These are phyloP conservation scores for Daldinia loculata DNA, from an alignment of 495 filamentous ascomycete species.

Conservation along the genomic window DNA sequence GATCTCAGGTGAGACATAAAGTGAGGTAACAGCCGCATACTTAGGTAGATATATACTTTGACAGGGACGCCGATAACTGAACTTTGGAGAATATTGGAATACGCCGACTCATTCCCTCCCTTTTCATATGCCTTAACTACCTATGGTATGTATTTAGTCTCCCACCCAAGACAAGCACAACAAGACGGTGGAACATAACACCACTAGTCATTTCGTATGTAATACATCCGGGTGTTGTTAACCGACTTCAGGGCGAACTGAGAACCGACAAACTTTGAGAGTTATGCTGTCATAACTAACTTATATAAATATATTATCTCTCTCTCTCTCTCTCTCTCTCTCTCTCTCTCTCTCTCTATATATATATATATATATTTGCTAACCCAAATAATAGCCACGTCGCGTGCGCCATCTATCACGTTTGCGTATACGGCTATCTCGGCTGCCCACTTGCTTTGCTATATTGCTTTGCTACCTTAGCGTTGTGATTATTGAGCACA, in stretches of 20 bases:
- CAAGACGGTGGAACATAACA: slow-evolving; percentile 25
- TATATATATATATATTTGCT: no score
- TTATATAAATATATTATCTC: neutral
- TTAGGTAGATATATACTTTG: neutral
- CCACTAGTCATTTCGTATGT: slow-evolving; percentile 9
- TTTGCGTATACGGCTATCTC: neutral
- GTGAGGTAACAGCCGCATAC: neutral
- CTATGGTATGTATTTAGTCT: neutral
- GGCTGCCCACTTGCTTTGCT: neutral
- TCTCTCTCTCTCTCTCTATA: neutral
- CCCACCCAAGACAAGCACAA: slow-evolving; percentile 15
- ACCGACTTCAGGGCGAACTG: neutral
- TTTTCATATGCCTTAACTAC: neutral
- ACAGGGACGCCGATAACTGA: neutral
- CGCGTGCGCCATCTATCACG: neutral
- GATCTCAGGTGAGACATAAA: slow-evolving; percentile 1
- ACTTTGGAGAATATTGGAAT: neutral
- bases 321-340: neutral
- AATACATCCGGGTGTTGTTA: slow-evolving; percentile 3
- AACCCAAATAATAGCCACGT: neutral
- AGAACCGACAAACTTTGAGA: neutral
- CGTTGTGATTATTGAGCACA: neutral
- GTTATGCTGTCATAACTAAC: neutral
- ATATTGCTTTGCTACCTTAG: neutral
- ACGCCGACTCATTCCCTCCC: slow-evolving; percentile 10